Evolutionary conservation across 2,329 filamentous ascomycete species (phyloP).

Genomic region (Aspergillus novofumigatus): DNA sequence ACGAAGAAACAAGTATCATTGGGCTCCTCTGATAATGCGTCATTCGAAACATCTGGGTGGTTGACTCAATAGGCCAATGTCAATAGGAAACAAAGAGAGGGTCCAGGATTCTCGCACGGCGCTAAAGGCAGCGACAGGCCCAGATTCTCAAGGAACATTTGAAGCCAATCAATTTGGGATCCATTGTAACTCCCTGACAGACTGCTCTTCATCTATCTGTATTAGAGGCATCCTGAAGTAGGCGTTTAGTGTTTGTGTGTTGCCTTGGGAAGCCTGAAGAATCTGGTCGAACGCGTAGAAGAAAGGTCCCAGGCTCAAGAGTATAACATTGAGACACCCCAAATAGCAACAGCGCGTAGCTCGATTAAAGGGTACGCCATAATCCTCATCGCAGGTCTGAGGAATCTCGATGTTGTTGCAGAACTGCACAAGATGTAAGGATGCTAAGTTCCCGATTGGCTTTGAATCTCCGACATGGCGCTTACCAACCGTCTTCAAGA

Average conservation of each 20-base stretch:
- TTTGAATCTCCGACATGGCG: not conserved
- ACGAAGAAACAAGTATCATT: not conserved
- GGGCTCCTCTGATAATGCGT: not conserved
- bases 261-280: constrained; percentile 4
- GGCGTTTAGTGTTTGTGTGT: not conserved
- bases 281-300: constrained; percentile 1
- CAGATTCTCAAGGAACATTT: not conserved
- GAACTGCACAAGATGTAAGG: constrained; percentile 1
- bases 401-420: constrained; percentile 7
- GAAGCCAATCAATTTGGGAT: constrained; percentile 14
- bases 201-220: constrained; percentile 3
- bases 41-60: constrained; percentile 7
- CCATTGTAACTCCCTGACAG: not conserved
- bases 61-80: constrained; percentile 1
- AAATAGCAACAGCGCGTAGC: constrained; percentile 21
- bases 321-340: not conserved
- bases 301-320: constrained; percentile 3
- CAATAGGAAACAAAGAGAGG: constrained; percentile 2
- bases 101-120: not conserved
- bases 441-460: constrained; percentile 6
- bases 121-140: constrained; percentile 2
- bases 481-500: constrained; percentile 2
- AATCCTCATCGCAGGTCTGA: not conserved
- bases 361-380: not conserved
- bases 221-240: constrained; percentile 4